Evolutionary conservation across 2,329 filamentous ascomycete species (phyloP), one percentile per base, ranked within the genome.

Genomic region (Aspergillus texensis): DNA sequence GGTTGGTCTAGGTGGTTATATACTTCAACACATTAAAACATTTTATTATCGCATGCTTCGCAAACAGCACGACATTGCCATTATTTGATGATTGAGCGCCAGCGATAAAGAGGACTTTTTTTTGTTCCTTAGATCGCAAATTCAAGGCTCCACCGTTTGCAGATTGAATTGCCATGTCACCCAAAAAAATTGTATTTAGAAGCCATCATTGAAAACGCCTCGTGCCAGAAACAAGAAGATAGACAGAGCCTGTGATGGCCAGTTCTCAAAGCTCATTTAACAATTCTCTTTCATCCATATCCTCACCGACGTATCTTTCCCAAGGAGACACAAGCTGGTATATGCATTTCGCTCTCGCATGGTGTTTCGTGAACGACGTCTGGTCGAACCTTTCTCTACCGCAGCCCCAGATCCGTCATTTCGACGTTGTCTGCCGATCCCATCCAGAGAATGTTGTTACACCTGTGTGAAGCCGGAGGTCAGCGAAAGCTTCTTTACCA

Each of bases 371-470:
- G 57, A 62, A 58, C 57, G 58, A 61, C 61, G 46, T 52, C 48
- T 58, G 55, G 41, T 70, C 71, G 75, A 71, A 72, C 74, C 67
- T 26, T 24, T 43, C 41, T 64, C 60, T 70, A 70, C 67, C 68
- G 68, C 58, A 80, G 75, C 65, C 77, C 74, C 57, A 80, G 65
- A 64, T 81, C 77, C 61, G 74, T 81, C 80, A 79, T 82, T 68
- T 82, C 79, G 62, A 83, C 80, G 56, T 80, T 81, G 52, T 85
- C 83, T 30, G 83, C 84, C 48, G 82, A 84, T 41, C 84, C 86
- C 73, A 98, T 94, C 91, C 93, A 98, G 54, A 98, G 85, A n/a
- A 98, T 94, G 76, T 98, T 98, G 82, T 98, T 98, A 82, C 93
- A 96, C 76, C 91, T 93, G 58, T 24, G 55, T 26, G 53, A 14